Conservation (phyloP, 2,329 filamentous ascomycete species). For the Cercospora sp. region DNA sequence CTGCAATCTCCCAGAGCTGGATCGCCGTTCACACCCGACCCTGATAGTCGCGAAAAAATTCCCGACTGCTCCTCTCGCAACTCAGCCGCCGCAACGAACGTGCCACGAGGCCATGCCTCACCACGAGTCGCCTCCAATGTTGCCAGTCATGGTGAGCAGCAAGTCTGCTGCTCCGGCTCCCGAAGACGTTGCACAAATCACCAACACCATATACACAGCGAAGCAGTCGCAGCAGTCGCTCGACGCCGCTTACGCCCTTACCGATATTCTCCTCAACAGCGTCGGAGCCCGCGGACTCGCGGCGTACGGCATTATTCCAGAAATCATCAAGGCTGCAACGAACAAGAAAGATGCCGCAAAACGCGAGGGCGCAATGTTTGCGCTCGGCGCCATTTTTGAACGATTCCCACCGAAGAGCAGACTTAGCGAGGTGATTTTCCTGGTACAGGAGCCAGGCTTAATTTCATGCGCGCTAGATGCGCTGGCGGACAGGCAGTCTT, state of each 20-base stretch:
- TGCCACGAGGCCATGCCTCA: constrained; percentile 46
- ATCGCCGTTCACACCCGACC: background rate
- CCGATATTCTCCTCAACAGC: constrained; percentile 63
- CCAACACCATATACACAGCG: constrained; percentile 49
- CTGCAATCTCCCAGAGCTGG: background rate
- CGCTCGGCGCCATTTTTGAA: constrained; percentile 91
- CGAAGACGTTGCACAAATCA: constrained; percentile 49
- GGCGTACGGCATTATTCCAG: constrained; percentile 62
- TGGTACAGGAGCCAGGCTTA: constrained; percentile 76
- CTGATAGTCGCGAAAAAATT: background rate
- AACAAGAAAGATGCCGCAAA: constrained; percentile 91
- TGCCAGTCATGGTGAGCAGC: constrained; percentile 49
- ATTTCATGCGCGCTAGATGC: constrained; percentile 75
- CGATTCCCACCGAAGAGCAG: constrained; percentile 76
- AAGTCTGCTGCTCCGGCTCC: constrained; percentile 46
- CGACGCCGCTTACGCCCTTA: constrained; percentile 65
- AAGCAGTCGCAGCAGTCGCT: constrained; percentile 58
- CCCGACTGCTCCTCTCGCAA: background rate
- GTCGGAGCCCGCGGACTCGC: constrained; percentile 64
- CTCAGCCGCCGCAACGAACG: background rate
- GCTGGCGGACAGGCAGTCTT: constrained; percentile 82
- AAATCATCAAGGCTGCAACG: constrained; percentile 72
- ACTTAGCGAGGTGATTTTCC: constrained; percentile 75
- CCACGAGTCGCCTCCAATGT: constrained; percentile 53
- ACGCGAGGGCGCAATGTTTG: constrained; percentile 91